Evolutionary conservation across 1,139 yeast genomes (phyloP), one percentile per base, ranked within the genome.

Genomic region (Diutina pseudorugosa): DNA sequence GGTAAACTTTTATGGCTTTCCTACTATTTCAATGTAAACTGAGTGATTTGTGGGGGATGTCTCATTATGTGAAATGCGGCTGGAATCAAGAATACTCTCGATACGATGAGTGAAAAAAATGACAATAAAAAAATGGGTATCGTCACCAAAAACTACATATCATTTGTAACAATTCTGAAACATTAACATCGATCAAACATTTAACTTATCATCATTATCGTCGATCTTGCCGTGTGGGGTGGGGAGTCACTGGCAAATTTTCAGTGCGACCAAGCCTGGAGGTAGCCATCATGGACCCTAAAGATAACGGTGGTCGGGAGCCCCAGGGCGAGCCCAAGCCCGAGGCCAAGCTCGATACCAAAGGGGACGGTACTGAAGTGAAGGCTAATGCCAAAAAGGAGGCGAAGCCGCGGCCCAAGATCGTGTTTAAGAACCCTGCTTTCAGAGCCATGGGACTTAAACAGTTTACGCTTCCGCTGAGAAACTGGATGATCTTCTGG

Each of bases 401-500:
- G 20, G 20, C 42, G 20, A 44, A 21, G 36, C 47, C 47, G 12
- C 18, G 33, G 18, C 47, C 55, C 53, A 72, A 71, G 57, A 76
- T 76, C 56, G 84, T 82, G 36, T 86, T 80, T 74, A 70, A 83
- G 16, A 91, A 91, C 63, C 97, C 97, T 2, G 97, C 96, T 0
- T 77, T 93, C 53, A 71, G 80, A 59, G 88, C 88, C 62, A 80
- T 93, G 88, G 98, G 98, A 1, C 77, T 93, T 51, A 88, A 90
- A 3, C 69, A 83, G 25, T 61, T 89, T 36, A 77, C 85, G 42
- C 68, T 94, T 20, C 98, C 99, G 0, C 84, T 95, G 1, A 75
- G 97, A 57, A 93, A 91, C 70, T 91, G 98, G 98, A 68, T 80
- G 73, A 87, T 90, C 47, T 93, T 94, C 66, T 86, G 96, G 90